Base-by-base conservation (phyloP, 2,329 filamentous ascomycete genomes). In the Pseudophaeomoniella oleicola region DNA sequence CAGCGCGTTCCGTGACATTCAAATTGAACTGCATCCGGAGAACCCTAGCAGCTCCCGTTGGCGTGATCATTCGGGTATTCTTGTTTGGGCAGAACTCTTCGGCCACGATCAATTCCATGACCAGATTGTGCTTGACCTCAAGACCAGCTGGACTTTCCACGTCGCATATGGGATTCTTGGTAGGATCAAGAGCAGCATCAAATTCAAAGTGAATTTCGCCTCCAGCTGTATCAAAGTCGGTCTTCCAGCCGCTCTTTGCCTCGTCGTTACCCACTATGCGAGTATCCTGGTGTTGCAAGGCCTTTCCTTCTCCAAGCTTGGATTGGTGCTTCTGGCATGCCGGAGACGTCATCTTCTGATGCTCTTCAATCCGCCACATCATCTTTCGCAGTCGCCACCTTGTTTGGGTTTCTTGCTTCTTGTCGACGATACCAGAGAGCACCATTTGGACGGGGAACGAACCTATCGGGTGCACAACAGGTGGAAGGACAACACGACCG, bases 301-400 rank as follows among this genome's bases (percentile, higher is more conserved):
- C 82, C 59, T 86, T 92, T 42, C 69, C 66, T 46, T 71, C 68
- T 13, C 72, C 70, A 15, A 79, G 61, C 50, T 78, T 78, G 46
- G 72, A 67, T 5, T 69, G 58, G 59, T 96, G 90, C 55, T 79
- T 81, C 22, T 69, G 52, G 62, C 90, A 96, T 13, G 84, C 81
- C 2, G 81, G 78, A 0, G 84, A 83, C 29, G 88, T 67, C 27
- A 79, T 78, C 59, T 78, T 81, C 55, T 85, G 73, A 29, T 77
- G 80, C 66, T 98, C 88, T 53, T 94, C 87, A 37, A 98, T 78
- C 46, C 82, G 77, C 88, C 88, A 98, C 44, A 81, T 84, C 45
- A 94, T 71, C 59, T 92, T 90, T 57, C 87, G 83, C 18, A 98
- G 69, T 49, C 81, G 80, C 88, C 88, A 96, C 42, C 90, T 72